Evolutionary conservation across 2,329 filamentous ascomycete species (phyloP), one percentile per base, ranked within the genome.

Genomic region (Davidsoniella virescens): DNA sequence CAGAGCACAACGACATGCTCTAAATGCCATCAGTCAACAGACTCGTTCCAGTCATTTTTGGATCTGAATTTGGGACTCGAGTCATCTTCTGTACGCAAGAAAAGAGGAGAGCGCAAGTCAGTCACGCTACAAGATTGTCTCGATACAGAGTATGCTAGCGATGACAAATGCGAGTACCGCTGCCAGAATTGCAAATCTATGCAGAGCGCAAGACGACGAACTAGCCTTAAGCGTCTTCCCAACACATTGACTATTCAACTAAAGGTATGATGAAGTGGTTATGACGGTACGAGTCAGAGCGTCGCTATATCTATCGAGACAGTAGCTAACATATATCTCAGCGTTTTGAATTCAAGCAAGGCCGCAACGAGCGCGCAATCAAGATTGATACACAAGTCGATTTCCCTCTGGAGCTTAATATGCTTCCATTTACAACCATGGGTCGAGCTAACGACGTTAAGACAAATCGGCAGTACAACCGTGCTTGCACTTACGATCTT

Each of bases 181-280:
- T 96, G 90, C 65, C 75, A 81, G 57, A 84, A 77, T 55, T 96
- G 90, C 65, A 76, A 78, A 53, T 78, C 75, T 38, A 80, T 76
- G 25, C 83, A 88, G 61, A 82, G 87, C 59, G 87, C 87, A 1
- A 82, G 80, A 49, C 86, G 94, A 62, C 83, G 92, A 59, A 75
- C 93, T 49, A 84, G 79, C 56, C 84, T 96, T 55, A 87, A 87
- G 62, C 78, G 81, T 54, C 66, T 96, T 33, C 90, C 90, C 0
- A 90, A 92, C 38, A 87, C 94, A 5, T 67, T 96, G 20, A 87
- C 87, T 26, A 85, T 96, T 60, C 90, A 96, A 60, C 73, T 96
- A 38, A 96, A 96, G 75, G 86, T 87, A 63, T 53, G 66, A 59
- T 9, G 40, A 33, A 33, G 10, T 33, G 26, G 3, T 5, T 12